Base-by-base conservation (phyloP, 129 eudicot genomes). In the Scalesia atractyloides region DNA sequence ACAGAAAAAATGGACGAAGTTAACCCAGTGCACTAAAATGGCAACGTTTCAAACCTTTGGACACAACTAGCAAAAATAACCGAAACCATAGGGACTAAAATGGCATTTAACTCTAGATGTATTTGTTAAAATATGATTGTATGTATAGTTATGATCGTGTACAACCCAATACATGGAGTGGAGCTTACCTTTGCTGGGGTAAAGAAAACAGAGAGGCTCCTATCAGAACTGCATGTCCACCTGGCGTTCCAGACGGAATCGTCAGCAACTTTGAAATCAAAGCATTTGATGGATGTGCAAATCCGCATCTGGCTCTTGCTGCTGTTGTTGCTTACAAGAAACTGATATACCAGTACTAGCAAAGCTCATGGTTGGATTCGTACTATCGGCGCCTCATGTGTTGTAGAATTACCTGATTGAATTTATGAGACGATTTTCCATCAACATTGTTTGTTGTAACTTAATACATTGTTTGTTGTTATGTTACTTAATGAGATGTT, bases 131-230 rank as follows among this genome's bases (percentile, higher is more conserved):
- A 11, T 61, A 39, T 56, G 50, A 39, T 49, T 57, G 20, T 60
- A 13, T 70, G 22, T 76, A 59, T 75, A 95, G 99, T 78, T 95
- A 95, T 72, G 99, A 95, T 64, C 97, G 97, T 41, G 74, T 95
- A 73, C 97, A 88, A 83, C 99, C 99, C 46, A 90, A 88, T 79
- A 95, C 84, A 22, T 91, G 99, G 96, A 95, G 97, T 78, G 99
- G 97, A 74, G 99, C 99, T 63, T 91, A 95, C 82, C 82, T 74
- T 66, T 90, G 96, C 76, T 95, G 99, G 99, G 99, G 99, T 50
- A 85, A 83, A 79, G 99, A 95, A 71, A 95, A 95, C 81, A 82
- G 80, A 76, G 99, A 90, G 82, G 97, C 97, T 84, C 96, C 99
- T 26, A 5, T 95, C 9, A 84, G 99, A 83, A 86, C 97, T 36